These are phyloP conservation scores for Ceratocystis variospora DNA, from an alignment of 2,329 filamentous ascomycete genomes.

Conservation along the genomic window DNA sequence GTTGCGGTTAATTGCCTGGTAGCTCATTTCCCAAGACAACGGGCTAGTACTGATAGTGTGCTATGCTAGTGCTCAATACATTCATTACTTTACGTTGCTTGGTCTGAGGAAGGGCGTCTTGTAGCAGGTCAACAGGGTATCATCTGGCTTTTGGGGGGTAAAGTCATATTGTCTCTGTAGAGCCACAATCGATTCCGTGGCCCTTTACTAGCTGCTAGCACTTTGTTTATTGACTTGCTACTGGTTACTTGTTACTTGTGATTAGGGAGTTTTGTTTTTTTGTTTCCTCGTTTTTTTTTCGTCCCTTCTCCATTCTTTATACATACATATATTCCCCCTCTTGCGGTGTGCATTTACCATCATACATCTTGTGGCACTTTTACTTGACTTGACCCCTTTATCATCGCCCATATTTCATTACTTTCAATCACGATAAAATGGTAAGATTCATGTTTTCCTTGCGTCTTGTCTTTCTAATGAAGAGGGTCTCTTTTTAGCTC, in stretches of 20 bases:
- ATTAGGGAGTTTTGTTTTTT: not conserved
- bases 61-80: not conserved
- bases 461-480: not conserved
- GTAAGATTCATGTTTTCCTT: not conserved
- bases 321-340: not conserved
- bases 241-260: not conserved
- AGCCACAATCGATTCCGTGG: not conserved
- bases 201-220: not conserved
- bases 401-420: not conserved
- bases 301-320: constrained; percentile 1
- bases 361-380: constrained; percentile 2
- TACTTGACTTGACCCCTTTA: not conserved
- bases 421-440: constrained; percentile 1
- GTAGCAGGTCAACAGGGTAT: not conserved
- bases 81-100: not conserved
- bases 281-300: constrained; percentile 1
- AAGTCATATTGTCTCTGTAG: too few species aligned
- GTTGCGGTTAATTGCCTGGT: not conserved
- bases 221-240: not conserved
- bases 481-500: not conserved
- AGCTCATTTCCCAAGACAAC: constrained; percentile 1
- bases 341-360: not conserved
- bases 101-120: not conserved
- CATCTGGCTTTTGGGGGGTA: not conserved
- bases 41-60: not conserved